A percentile compares a stretch with the other conserved stretches of the same genome.
Conservation (phyloP, 345 rosid genomes). For the Jatropha curcas region DNA sequence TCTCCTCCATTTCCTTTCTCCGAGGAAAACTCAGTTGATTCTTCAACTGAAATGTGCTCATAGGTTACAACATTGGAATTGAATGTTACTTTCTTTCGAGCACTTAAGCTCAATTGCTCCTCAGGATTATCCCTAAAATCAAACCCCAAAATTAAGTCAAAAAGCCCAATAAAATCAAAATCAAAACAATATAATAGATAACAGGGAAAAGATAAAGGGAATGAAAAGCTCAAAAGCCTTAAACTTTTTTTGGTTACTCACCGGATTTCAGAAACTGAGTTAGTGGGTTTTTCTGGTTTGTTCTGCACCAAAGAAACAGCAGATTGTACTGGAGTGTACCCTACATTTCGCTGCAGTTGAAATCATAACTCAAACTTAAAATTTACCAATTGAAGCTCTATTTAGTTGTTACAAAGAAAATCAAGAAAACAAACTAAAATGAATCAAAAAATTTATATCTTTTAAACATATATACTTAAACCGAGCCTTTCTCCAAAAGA, state of each 20-base stretch:
- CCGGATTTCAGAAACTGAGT: constrained; percentile 37
- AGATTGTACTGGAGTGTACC: constrained; percentile 28
- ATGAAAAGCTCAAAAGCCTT: constrained; percentile 3
- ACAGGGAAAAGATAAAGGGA: neutral
- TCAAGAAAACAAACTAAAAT: neutral
- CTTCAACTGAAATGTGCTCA: constrained; percentile 51
- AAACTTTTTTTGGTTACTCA: constrained; percentile 24
- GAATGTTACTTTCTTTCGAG: constrained; percentile 76
- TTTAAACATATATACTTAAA: no score
- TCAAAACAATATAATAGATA: neutral
- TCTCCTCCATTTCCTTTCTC: constrained; percentile 35
- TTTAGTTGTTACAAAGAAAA: neutral
- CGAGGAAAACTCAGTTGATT: constrained; percentile 33
- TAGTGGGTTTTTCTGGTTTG: constrained; percentile 26
- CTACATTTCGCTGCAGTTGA: constrained; percentile 40
- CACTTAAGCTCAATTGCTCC: constrained; percentile 40
- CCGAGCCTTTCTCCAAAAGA: neutral
- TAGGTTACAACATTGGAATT: constrained; percentile 63
- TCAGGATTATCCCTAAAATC: constrained; percentile 44
- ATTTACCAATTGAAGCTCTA: constrained; percentile 19
- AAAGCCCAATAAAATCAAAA: neutral
- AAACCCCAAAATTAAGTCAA: constrained; percentile 1
- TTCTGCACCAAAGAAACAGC: constrained; percentile 32
- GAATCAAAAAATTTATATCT: neutral
- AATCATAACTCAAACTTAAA: neutral